Conservation (phyloP, 2,329 filamentous ascomycete species). For the Cryphonectria carpinicola region DNA sequence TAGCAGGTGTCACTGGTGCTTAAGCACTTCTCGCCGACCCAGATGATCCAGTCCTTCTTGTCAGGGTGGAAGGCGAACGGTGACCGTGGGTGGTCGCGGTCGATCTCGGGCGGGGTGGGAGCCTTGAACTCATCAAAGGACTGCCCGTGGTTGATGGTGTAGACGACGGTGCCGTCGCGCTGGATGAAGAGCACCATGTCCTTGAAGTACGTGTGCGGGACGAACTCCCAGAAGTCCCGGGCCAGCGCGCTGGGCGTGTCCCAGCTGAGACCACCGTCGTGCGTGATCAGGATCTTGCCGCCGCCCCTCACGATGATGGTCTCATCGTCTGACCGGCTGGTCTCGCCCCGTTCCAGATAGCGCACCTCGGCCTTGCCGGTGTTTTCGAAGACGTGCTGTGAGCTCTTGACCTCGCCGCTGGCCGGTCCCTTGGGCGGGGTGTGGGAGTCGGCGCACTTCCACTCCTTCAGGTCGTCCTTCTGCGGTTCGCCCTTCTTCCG, state of each 20-base stretch:
- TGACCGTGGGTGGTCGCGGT: constrained; percentile 35
- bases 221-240: constrained; percentile 71
- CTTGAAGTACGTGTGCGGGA: constrained; percentile 79
- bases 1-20: constrained; percentile 61
- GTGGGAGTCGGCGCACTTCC: constrained; percentile 70
- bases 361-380: constrained; percentile 56
- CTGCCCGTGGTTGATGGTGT: constrained; percentile 78
- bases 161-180: constrained; percentile 66
- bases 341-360: constrained; percentile 79
- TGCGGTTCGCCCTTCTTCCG: constrained; percentile 60
- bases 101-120: constrained; percentile 54
- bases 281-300: constrained; percentile 71
- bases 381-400: constrained; percentile 65
- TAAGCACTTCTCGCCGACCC: constrained; percentile 78
- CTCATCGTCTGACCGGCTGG: constrained; percentile 69
- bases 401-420: constrained; percentile 68
- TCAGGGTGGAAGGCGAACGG: constrained; percentile 81
- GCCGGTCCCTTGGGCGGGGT: constrained; percentile 55
- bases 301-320: constrained; percentile 62
- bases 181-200: constrained; percentile 90
- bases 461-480: constrained; percentile 74
- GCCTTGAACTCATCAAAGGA: constrained; percentile 75
- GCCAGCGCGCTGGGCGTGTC: constrained; percentile 63
- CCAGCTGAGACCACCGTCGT: constrained; percentile 91
- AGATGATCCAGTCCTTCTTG: constrained; percentile 88